Conservation (phyloP, 371 early-diverging fungal genomes). For the Choanephora cucurbitarum region DNA sequence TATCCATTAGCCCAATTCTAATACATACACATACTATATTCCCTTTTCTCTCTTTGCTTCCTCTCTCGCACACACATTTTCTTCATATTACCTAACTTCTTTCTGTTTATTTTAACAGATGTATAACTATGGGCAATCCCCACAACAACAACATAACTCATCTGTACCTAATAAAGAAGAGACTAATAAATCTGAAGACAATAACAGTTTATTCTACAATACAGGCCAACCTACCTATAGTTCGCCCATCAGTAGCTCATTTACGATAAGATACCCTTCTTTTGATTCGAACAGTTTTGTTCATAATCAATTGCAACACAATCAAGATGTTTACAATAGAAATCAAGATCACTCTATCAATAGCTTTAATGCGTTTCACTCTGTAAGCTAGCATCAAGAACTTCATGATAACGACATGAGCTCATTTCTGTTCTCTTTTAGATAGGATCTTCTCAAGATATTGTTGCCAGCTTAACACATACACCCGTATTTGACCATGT, state of each 20-base stretch:
- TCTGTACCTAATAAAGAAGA: not conserved
- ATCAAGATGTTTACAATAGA: conserved; percentile 1
- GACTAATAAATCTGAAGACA: conserved; percentile 1
- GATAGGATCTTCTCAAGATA: conserved; percentile 21
- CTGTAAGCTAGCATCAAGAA: conserved; percentile 7
- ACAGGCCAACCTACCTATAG: conserved; percentile 2
- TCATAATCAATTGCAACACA: conserved; percentile 11
- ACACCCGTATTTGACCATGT: conserved; percentile 10
- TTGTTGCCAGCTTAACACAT: conserved; percentile 17
- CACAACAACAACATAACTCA: conserved; percentile 5
- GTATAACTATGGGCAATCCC: conserved; percentile 19
- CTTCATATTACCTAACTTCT: too few species aligned
- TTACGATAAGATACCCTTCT: conserved; percentile 11
- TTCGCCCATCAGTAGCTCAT: conserved; percentile 1
- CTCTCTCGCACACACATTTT: too few species aligned
- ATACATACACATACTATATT: too few species aligned
- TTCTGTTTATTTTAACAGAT: conserved; percentile 22
- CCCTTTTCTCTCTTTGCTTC: too few species aligned
- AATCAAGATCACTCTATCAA: conserved; percentile 8
- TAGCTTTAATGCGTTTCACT: conserved; percentile 12
- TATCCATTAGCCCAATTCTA: too few species aligned
- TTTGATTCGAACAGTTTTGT: conserved; percentile 22
- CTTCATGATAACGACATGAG: not conserved
- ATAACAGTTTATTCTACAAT: conserved; percentile 2
- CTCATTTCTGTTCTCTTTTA: conserved; percentile 11